Percentiles rank a stretch among this genome's conserved stretches.
Conservation (phyloP, 345 rosid genomes). For the Trapa bicornis region DNA sequence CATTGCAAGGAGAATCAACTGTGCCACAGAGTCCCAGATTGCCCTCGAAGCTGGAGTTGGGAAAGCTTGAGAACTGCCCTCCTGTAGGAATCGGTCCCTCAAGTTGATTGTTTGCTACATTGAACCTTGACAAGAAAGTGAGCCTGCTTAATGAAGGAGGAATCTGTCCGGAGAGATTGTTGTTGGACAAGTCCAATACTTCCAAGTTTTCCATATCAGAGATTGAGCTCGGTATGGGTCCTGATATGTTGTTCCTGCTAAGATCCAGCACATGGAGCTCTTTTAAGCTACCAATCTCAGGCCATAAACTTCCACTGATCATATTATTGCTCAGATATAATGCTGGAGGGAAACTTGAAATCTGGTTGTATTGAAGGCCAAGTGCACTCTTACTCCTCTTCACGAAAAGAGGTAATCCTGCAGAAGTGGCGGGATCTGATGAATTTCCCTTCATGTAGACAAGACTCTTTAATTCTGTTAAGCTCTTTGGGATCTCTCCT, state of each 20-base stretch:
- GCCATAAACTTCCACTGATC: slow-evolving; percentile 48
- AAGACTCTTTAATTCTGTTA: slow-evolving; percentile 54
- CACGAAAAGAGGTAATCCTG: slow-evolving; percentile 68
- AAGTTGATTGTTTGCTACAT: slow-evolving; percentile 75
- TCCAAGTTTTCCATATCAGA: slow-evolving; percentile 69
- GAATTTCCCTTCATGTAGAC: slow-evolving; percentile 22
- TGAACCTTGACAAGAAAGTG: slow-evolving; percentile 74
- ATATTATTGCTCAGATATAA: slow-evolving; percentile 50
- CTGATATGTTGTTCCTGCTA: slow-evolving; percentile 73
- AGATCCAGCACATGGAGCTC: slow-evolving; percentile 83
- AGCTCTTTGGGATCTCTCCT: slow-evolving; percentile 62
- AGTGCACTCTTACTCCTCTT: slow-evolving; percentile 60
- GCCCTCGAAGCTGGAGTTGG: slow-evolving; percentile 83
- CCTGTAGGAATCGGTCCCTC: slow-evolving; percentile 59
- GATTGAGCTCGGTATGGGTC: slow-evolving; percentile 58
- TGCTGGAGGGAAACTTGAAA: slow-evolving; percentile 84
- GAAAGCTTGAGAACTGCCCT: slow-evolving; percentile 83
- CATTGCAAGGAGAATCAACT: slow-evolving; percentile 49
- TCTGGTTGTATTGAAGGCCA: slow-evolving; percentile 66
- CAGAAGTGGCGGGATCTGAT: slow-evolving; percentile 24
- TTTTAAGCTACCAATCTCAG: slow-evolving; percentile 62
- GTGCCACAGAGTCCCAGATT: slow-evolving; percentile 67
- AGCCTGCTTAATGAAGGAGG: slow-evolving; percentile 61
- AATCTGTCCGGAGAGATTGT: slow-evolving; percentile 54
- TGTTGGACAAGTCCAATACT: slow-evolving; percentile 59